Conservation (phyloP, 768 basidiomycete species). For the Rhodotorula taiwanensis region DNA sequence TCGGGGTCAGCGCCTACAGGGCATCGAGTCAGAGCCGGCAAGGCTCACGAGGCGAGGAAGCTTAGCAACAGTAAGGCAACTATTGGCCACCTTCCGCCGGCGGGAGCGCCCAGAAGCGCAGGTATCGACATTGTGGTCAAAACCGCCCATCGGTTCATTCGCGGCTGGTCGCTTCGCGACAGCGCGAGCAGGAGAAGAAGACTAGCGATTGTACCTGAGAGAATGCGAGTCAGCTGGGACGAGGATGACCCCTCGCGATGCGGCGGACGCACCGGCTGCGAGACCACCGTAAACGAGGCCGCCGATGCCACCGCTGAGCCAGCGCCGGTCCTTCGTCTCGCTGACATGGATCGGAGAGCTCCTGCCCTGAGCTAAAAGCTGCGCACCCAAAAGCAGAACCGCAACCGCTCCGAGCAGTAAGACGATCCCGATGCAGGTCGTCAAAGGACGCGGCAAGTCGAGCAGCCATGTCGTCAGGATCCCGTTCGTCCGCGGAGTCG, state of each 20-base stretch:
- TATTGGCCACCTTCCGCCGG: no score
- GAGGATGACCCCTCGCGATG: neutral
- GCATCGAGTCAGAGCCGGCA: no score
- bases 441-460: constrained; percentile 1
- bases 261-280: neutral
- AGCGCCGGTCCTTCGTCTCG: no score
- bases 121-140: no score
- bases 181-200: constrained; percentile 10
- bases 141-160: constrained; percentile 16
- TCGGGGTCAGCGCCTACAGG: no score
- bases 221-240: neutral
- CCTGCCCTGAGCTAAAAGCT: neutral
- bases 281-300: constrained; percentile 1
- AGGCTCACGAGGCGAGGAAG: no score
- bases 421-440: constrained; percentile 15
- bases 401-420: constrained; percentile 14
- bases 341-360: no score
- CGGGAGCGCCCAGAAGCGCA: no score
- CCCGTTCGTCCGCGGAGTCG: no score
- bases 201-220: neutral
- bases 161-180: neutral
- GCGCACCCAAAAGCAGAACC: neutral
- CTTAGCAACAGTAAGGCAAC: no score
- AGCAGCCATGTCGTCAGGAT: constrained; percentile 24
- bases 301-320: constrained; percentile 20